Evolutionary conservation across 768 basidiomycete species (phyloP), one percentile per base, ranked within the genome.

Genomic region (Suillus paluster): DNA sequence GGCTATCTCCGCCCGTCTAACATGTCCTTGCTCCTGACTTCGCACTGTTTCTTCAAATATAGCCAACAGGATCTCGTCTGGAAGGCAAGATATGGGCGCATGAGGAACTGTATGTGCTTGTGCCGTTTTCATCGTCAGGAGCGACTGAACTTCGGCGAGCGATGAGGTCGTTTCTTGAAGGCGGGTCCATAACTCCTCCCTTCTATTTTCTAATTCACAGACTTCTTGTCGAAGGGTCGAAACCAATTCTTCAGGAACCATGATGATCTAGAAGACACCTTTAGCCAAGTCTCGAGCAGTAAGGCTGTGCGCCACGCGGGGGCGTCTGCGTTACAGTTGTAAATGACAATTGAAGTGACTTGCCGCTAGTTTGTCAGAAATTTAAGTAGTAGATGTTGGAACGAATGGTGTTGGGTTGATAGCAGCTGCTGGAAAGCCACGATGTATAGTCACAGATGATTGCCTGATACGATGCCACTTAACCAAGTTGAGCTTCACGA

Each of bases 31-130:
- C n/a, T 56, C 53, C 27, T 63, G 49, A 52, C 15, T 30, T 41
- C 46, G 34, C 36, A 41, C 44, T 30, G 34, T 44, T 48, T 60
- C 49, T 61, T 55, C 55, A 25, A 69, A 48, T 38, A 59, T 36
- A 8, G 39, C 23, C 25, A 33, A n/a, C 9, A 48, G 10, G 5
- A 30, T 17, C 49, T 56, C 42, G 8, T 42, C 57, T 17, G 44
- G 48, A 36, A 62, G 56, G 14, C 38, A 27, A 38, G 50, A 58
- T 15, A 38, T 19, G 21, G 59, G 38, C 38, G 23, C 27, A 33
- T 48, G 63, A 54, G 33, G 53, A 23, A 54, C 15, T 54, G 33
- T 23, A 25, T 54, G 53, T 38, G 53, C 34, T 54, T 54, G 53
- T 21, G 36, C 23, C 23, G 8, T 54, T 54, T 54, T 54, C 9